These are phyloP conservation scores for Lepidium didymum DNA, from an alignment of 345 rosid species.

Conservation along the genomic window DNA sequence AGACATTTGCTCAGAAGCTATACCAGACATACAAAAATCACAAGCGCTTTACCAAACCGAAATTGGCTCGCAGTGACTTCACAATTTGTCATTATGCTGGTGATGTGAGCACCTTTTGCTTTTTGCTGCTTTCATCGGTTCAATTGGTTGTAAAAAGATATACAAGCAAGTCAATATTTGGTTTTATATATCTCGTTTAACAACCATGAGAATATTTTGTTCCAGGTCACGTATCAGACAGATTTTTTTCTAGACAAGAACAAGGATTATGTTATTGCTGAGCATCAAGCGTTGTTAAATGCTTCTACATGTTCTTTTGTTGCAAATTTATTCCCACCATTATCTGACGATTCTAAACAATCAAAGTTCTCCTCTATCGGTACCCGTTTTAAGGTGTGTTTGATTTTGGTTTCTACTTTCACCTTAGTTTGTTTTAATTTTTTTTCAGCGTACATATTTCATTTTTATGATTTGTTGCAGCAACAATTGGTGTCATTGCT, in stretches of 20 bases:
- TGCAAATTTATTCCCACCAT: constrained; percentile 64
- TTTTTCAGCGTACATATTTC: not conserved
- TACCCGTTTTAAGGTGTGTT: constrained; percentile 89
- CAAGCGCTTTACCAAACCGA: constrained; percentile 91
- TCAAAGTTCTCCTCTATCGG: constrained; percentile 99
- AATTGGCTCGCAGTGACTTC: constrained; percentile 92
- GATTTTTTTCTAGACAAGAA: constrained; percentile 94
- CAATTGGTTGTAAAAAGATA: constrained; percentile 5
- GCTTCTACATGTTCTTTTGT: constrained; percentile 90
- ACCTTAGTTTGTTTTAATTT: not conserved
- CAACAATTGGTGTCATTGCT: constrained; percentile 89
- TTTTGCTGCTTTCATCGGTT: not conserved
- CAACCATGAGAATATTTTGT: constrained; percentile 8
- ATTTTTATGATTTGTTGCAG: constrained; percentile 42
- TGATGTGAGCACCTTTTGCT: constrained; percentile 56
- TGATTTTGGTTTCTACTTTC: constrained; percentile 8
- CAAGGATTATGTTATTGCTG: constrained; percentile 98
- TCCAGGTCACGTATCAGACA: constrained; percentile 95
- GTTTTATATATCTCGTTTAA: constrained; percentile 1
- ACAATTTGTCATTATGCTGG: constrained; percentile 98
- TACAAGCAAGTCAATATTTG: constrained; percentile 3
- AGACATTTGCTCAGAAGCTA: constrained; percentile 96
- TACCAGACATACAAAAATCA: constrained; percentile 93
- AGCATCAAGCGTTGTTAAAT: constrained; percentile 85
- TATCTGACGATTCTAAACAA: constrained; percentile 79